These are phyloP conservation scores for Citeromyces hawaiiensis DNA, from an alignment of 1,139 yeast species.

Conservation along the genomic window DNA sequence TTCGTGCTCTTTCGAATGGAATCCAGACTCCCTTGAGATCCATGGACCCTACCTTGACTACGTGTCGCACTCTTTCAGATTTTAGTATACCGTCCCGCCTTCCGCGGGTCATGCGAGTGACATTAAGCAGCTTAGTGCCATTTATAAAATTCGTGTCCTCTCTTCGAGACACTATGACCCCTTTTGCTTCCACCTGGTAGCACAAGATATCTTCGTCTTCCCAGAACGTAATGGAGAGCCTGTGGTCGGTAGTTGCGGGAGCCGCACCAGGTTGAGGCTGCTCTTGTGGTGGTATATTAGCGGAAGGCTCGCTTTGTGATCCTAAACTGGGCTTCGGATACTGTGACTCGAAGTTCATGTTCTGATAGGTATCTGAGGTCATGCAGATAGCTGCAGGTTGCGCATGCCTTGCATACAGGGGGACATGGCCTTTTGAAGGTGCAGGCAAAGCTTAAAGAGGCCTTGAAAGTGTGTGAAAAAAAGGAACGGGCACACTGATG, in stretches of 20 bases:
- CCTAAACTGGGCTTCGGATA: background rate
- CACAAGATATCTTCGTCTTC: slow-evolving; percentile 92
- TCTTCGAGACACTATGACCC: slow-evolving; percentile 82
- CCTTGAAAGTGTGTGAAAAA: too few relatives aligned
- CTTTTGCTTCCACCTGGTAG: slow-evolving; percentile 90
- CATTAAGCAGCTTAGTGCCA: slow-evolving; percentile 86
- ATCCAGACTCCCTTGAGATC: slow-evolving; percentile 97
- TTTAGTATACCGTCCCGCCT: slow-evolving; percentile 89
- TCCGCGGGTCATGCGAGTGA: slow-evolving; percentile 93
- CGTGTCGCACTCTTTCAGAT: slow-evolving; percentile 80
- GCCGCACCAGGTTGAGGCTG: background rate
- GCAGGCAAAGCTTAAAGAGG: too few relatives aligned
- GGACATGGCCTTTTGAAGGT: too few relatives aligned
- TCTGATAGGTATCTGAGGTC: background rate
- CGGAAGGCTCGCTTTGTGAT: background rate
- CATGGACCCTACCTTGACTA: slow-evolving; percentile 94
- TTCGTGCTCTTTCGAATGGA: slow-evolving; percentile 85
- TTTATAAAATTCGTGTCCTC: slow-evolving; percentile 92
- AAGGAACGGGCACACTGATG: too few relatives aligned
- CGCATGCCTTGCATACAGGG: background rate
- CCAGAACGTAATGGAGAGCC: slow-evolving; percentile 94
- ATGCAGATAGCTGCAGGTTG: background rate
- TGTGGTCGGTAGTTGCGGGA: slow-evolving; percentile 24
- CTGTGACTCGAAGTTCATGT: background rate
- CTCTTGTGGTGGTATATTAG: background rate